These are phyloP conservation scores for Pyrenophora graminea DNA, from an alignment of 2,329 filamentous ascomycete genomes.

Conservation along the genomic window DNA sequence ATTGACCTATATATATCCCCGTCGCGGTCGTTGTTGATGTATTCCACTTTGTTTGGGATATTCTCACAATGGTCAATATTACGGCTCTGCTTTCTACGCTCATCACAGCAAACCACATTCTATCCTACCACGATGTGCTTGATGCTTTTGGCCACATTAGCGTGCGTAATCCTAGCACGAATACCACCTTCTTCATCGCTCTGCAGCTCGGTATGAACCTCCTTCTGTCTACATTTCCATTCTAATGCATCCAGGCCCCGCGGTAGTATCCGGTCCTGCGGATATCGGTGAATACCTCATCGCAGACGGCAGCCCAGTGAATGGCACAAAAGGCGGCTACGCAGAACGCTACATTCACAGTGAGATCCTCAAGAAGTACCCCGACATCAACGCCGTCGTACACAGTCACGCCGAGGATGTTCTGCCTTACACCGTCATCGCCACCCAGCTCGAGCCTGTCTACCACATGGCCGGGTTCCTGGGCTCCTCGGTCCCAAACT, in stretches of 20 bases:
- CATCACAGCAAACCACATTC: constrained; percentile 54
- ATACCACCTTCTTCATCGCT: constrained; percentile 49
- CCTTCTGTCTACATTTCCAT: background rate
- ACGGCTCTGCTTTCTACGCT: constrained; percentile 36
- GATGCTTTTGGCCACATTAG: constrained; percentile 60
- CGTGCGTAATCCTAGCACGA: constrained; percentile 52
- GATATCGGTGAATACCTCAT: constrained; percentile 53
- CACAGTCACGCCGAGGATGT: constrained; percentile 51
- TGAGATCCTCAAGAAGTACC: constrained; percentile 52
- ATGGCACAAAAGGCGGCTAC: constrained; percentile 42
- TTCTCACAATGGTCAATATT: constrained; percentile 24
- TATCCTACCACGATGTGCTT: constrained; percentile 55
- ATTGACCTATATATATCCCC: no score
- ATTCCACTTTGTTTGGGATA: no score
- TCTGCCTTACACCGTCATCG: constrained; percentile 43
- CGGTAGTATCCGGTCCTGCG: constrained; percentile 23
- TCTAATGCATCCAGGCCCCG: background rate
- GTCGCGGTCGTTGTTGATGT: no score
- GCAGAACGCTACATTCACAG: constrained; percentile 52
- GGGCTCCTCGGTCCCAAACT: constrained; percentile 29
- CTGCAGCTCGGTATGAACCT: constrained; percentile 20
- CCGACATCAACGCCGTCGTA: constrained; percentile 49
- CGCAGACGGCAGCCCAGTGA: constrained; percentile 37
- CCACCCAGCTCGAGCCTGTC: constrained; percentile 18
- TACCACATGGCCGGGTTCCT: constrained; percentile 48